phyloP scores from a whole-genome alignment of 306 rosid species.

The Neltuma alba region DNA sequence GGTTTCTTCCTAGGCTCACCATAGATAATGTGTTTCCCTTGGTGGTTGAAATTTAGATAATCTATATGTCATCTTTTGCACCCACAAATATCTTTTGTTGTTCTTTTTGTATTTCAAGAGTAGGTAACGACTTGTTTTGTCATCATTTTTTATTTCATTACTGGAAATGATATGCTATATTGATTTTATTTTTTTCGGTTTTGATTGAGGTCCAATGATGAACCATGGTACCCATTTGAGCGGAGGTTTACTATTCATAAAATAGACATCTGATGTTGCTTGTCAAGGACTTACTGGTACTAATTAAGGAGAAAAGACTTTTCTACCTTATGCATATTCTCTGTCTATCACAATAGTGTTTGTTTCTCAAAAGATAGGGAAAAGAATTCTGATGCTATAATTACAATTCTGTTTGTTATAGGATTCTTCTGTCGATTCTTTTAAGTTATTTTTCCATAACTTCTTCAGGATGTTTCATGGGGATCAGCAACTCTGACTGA shows the following conservation, averaged over 20 bases:
- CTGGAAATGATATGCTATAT: background rate
- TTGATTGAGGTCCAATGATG: background rate
- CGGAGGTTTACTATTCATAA: background rate
- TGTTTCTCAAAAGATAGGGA: background rate
- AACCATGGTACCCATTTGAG: background rate
- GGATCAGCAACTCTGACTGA: conserved; percentile 74
- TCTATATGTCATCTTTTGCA: background rate
- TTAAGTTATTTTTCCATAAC: background rate
- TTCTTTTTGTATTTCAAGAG: background rate
- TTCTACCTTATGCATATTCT: background rate
- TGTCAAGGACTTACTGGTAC: background rate
- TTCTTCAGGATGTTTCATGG: conserved; percentile 77
- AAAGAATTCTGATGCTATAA: background rate
- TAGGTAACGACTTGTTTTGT: background rate
- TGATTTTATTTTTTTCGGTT: background rate
- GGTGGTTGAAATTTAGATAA: background rate
- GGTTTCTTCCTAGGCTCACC: background rate
- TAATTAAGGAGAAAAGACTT: background rate
- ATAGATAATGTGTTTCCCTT: background rate
- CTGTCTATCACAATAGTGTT: background rate
- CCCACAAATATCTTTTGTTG: background rate
- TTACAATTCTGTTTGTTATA: background rate
- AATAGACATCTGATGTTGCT: background rate
- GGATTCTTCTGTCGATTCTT: conserved; percentile 2
- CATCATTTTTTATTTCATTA: background rate